Conservation (phyloP, 129 eudicot species). For the Helichrysum umbraculigerum region DNA sequence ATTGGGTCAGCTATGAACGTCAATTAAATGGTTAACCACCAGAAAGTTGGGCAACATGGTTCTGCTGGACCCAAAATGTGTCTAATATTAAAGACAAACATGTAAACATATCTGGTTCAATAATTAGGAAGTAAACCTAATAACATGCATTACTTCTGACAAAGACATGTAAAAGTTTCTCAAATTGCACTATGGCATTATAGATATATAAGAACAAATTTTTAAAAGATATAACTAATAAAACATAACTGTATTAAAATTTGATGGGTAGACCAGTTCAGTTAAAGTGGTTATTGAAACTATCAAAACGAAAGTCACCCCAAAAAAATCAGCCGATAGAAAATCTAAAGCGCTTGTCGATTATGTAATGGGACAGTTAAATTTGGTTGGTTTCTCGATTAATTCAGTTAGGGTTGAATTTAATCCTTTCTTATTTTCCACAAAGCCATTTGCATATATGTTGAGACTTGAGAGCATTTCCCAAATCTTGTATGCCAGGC, state of each 20-base stretch:
- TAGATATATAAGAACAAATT: no score
- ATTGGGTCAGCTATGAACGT: background rate
- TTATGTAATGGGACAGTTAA: background rate
- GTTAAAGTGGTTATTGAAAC: no score
- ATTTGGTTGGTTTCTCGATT: background rate
- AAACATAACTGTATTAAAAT: no score
- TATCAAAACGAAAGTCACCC: no score
- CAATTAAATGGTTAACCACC: background rate
- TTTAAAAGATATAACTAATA: no score
- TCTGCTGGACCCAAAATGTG: background rate
- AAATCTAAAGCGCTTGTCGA: background rate
- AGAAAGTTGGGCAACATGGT: background rate
- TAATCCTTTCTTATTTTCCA: background rate
- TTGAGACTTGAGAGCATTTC: constrained; percentile 10
- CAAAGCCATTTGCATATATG: constrained; percentile 24
- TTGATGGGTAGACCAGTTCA: no score
- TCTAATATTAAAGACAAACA: background rate
- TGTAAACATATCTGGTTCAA: background rate
- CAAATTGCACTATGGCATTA: background rate
- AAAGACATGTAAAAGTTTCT: background rate
- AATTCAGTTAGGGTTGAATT: background rate
- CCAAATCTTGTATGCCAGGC: constrained; percentile 17
- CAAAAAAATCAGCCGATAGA: no score
- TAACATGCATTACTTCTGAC: background rate
- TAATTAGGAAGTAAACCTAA: background rate